Percentiles rank a stretch among this genome's conserved stretches.
phyloP scores from a whole-genome alignment of 2,329 filamentous ascomycete genomes.

The Penicillium palitans region DNA sequence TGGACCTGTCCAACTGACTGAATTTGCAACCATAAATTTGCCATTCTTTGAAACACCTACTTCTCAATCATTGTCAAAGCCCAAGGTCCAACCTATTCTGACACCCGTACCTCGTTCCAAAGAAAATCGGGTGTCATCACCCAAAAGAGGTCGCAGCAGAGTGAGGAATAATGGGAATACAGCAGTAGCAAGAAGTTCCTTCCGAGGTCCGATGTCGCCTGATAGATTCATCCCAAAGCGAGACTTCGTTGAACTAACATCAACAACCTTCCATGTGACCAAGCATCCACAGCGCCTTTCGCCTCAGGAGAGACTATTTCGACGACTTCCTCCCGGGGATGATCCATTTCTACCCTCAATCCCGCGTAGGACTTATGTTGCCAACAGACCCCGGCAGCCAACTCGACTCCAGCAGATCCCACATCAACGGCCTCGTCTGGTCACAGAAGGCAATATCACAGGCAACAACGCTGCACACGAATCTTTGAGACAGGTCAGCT shows the following conservation, averaged over 20 bases:
- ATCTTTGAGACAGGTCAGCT: conserved; percentile 56
- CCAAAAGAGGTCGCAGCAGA: conserved; percentile 18
- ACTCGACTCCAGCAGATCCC: conserved; percentile 22
- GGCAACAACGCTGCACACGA: conserved; percentile 17
- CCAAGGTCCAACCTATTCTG: not conserved
- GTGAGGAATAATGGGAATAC: conserved; percentile 18
- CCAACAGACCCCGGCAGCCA: conserved; percentile 16
- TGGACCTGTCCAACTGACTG: conserved; percentile 6
- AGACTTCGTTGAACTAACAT: conserved; percentile 42
- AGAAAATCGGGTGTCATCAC: conserved; percentile 13
- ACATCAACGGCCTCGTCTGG: conserved; percentile 37
- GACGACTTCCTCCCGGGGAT: conserved; percentile 44
- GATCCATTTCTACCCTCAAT: conserved; percentile 57
- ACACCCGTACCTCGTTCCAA: conserved; percentile 8
- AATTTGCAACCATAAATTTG: conserved; percentile 22
- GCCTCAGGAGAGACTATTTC: conserved; percentile 48
- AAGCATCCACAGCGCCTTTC: conserved; percentile 51
- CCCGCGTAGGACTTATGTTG: conserved; percentile 25
- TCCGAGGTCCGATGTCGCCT: conserved; percentile 38
- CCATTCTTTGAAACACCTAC: conserved; percentile 17
- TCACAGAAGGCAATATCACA: conserved; percentile 29
- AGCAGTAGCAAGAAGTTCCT: conserved; percentile 12
- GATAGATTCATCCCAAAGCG: conserved; percentile 61
- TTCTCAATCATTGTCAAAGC: conserved; percentile 13
- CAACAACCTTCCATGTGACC: conserved; percentile 54